Evolutionary conservation across 164 flowering plant genomes (phyloP).

Genomic region (Platanus orientalis): DNA sequence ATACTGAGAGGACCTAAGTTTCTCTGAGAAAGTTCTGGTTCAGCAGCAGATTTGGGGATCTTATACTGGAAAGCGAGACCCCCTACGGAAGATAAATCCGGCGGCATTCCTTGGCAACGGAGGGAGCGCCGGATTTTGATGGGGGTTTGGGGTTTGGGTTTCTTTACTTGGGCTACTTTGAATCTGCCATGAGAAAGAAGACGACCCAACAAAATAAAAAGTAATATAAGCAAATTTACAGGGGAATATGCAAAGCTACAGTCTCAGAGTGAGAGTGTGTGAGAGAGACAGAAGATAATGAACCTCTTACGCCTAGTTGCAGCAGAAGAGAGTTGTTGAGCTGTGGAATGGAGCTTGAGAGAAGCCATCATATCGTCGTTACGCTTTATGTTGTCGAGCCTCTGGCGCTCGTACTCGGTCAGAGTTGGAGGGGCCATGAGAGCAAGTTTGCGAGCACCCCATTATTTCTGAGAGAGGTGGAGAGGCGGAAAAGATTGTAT

Average conservation of each 20-base stretch:
- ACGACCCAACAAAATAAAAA: background rate
- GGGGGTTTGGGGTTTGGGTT: conserved; percentile 39
- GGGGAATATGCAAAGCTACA: conserved; percentile 4
- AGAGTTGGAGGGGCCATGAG: conserved; percentile 41
- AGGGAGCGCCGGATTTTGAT: conserved; percentile 61
- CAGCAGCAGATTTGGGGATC: conserved; percentile 18
- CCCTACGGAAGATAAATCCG: conserved; percentile 32
- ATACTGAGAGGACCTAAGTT: conserved; percentile 45
- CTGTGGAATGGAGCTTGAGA: conserved; percentile 44
- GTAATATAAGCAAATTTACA: background rate
- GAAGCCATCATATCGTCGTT: conserved; percentile 61
- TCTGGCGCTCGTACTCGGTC: conserved; percentile 68
- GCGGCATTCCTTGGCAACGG: conserved; percentile 55
- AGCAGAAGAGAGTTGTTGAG: conserved; percentile 35
- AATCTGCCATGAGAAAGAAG: conserved; percentile 26
- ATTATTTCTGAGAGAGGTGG: too few relatives aligned
- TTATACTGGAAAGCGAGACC: conserved; percentile 21
- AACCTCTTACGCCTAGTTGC: conserved; percentile 48
- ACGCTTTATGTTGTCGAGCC: conserved; percentile 70
- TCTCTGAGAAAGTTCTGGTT: too few relatives aligned
- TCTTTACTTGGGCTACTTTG: conserved; percentile 38
- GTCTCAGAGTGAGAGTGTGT: conserved; percentile 7
- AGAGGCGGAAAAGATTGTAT: too few relatives aligned
- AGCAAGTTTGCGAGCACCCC: conserved; percentile 2
- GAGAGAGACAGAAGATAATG: background rate